A percentile compares a stretch with the other conserved stretches of the same genome.
Conservation (phyloP, 2,329 filamentous ascomycete species). For the Aspergillus tanneri region DNA sequence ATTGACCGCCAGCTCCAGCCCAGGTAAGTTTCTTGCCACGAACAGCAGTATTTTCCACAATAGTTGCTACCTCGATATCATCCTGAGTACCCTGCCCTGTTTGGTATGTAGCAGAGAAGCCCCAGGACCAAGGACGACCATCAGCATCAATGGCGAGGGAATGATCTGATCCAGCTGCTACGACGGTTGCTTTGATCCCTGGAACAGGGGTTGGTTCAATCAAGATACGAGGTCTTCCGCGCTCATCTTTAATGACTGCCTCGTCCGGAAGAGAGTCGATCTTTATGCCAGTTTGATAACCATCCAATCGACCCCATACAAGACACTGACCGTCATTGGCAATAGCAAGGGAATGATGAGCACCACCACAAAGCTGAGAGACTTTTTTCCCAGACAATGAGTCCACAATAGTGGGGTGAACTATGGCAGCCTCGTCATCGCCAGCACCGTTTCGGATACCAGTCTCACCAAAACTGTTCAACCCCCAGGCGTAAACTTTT, state of each 20-base stretch:
- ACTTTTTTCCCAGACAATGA: slow-evolving; percentile 65
- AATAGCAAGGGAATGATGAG: slow-evolving; percentile 69
- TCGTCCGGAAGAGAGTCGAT: slow-evolving; percentile 56
- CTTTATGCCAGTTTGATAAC: slow-evolving; percentile 61
- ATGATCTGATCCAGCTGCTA: slow-evolving; percentile 69
- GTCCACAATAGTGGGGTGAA: slow-evolving; percentile 67
- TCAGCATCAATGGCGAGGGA: slow-evolving; percentile 67
- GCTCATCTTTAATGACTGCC: slow-evolving; percentile 63
- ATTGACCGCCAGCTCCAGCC: slow-evolving; percentile 88
- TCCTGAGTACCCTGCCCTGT: slow-evolving; percentile 76
- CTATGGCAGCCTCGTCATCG: slow-evolving; percentile 68
- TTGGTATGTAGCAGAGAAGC: slow-evolving; percentile 77
- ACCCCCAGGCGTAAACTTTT: slow-evolving; percentile 75
- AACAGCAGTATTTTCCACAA: slow-evolving; percentile 82
- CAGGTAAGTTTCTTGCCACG: slow-evolving; percentile 70
- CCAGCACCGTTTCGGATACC: slow-evolving; percentile 64
- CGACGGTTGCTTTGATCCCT: slow-evolving; percentile 57
- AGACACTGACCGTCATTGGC: slow-evolving; percentile 56
- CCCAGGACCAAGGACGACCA: slow-evolving; percentile 75
- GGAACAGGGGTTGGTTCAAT: slow-evolving; percentile 62
- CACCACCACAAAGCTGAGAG: slow-evolving; percentile 66
- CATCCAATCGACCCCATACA: slow-evolving; percentile 61
- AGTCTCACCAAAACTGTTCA: slow-evolving; percentile 84
- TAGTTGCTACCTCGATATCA: slow-evolving; percentile 72
- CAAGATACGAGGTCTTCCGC: slow-evolving; percentile 69